Evolutionary conservation across 306 rosid species (phyloP).

Genomic region (Cucurbita moschata): DNA sequence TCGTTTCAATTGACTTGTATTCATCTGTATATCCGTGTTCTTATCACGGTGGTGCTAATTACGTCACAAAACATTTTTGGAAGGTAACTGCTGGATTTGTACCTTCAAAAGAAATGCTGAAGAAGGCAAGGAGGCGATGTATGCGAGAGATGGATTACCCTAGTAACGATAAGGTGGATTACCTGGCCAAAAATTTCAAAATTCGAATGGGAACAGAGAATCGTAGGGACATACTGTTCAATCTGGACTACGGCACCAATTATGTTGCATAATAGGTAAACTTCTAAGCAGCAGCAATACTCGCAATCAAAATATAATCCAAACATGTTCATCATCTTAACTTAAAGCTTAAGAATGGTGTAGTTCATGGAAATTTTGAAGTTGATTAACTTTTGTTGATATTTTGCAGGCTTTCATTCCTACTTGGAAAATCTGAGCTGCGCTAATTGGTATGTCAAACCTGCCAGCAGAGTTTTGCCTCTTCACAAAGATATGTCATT

Average conservation of each 20-base stretch:
- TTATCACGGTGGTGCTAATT: constrained; percentile 7
- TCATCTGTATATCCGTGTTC: neutral
- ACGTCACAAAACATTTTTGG: constrained; percentile 11
- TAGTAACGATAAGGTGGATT: constrained; percentile 35
- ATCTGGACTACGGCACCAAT: constrained; percentile 36
- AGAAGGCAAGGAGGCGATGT: constrained; percentile 64
- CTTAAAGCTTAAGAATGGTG: neutral
- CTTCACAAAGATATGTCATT: neutral
- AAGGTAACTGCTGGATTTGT: constrained; percentile 65
- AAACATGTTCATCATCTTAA: neutral
- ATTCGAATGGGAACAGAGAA: constrained; percentile 36
- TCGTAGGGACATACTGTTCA: constrained; percentile 52
- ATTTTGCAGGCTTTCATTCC: constrained; percentile 22
- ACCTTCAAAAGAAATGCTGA: constrained; percentile 50
- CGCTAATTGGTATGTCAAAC: constrained; percentile 3
- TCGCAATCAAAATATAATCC: neutral
- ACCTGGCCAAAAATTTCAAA: constrained; percentile 32
- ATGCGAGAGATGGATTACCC: constrained; percentile 62
- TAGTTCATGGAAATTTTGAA: neutral
- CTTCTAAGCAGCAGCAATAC: neutral
- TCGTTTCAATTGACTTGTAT: neutral
- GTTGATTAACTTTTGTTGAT: neutral
- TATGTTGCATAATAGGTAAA: constrained; percentile 41
- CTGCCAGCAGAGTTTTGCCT: neutral
- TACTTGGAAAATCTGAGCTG: constrained; percentile 13